Conservation (phyloP, 2,329 filamentous ascomycete genomes). For the Chaetothyriales sp. region DNA sequence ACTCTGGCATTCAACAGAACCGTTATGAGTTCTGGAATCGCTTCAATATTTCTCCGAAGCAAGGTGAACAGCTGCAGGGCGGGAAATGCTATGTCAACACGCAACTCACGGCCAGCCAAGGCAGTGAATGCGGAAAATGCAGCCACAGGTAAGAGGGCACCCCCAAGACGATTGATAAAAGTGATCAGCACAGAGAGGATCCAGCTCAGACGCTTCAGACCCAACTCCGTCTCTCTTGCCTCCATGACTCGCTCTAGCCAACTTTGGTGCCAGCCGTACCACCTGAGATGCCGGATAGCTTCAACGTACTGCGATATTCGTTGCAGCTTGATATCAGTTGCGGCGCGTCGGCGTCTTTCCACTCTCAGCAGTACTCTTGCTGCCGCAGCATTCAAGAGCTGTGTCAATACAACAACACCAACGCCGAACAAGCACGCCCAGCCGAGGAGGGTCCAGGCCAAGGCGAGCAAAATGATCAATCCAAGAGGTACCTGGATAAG, state of each 20-base stretch:
- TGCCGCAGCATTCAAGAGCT: slow-evolving; percentile 54
- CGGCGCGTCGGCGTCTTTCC: slow-evolving; percentile 56
- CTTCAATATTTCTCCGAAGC: slow-evolving; percentile 58
- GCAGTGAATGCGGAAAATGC: slow-evolving; percentile 73
- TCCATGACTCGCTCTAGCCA: slow-evolving; percentile 60
- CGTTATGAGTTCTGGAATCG: slow-evolving; percentile 62
- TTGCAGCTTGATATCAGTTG: slow-evolving; percentile 67
- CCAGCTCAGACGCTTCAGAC: slow-evolving; percentile 49
- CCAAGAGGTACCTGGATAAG: slow-evolving; percentile 64
- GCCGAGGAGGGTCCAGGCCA: slow-evolving; percentile 68
- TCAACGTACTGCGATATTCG: slow-evolving; percentile 77
- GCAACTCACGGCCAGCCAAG: slow-evolving; percentile 52
- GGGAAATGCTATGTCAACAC: slow-evolving; percentile 74
- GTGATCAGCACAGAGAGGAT: slow-evolving; percentile 50
- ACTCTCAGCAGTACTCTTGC: slow-evolving; percentile 53
- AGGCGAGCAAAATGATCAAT: slow-evolving; percentile 56
- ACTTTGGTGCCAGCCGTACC: slow-evolving; percentile 69
- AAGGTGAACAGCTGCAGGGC: slow-evolving; percentile 68
- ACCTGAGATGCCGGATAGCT: slow-evolving; percentile 64
- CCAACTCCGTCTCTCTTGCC: slow-evolving; percentile 53
- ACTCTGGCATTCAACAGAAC: slow-evolving; percentile 70
- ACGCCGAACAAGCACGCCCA: slow-evolving; percentile 66
- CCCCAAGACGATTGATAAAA: slow-evolving; percentile 57
- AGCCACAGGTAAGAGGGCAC: slow-evolving; percentile 62
- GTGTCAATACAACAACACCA: slow-evolving; percentile 53